Evolutionary conservation across 2,329 filamentous ascomycete species (phyloP), one percentile per base, ranked within the genome.

Genomic region (Lasiodiplodia gonubiensis): DNA sequence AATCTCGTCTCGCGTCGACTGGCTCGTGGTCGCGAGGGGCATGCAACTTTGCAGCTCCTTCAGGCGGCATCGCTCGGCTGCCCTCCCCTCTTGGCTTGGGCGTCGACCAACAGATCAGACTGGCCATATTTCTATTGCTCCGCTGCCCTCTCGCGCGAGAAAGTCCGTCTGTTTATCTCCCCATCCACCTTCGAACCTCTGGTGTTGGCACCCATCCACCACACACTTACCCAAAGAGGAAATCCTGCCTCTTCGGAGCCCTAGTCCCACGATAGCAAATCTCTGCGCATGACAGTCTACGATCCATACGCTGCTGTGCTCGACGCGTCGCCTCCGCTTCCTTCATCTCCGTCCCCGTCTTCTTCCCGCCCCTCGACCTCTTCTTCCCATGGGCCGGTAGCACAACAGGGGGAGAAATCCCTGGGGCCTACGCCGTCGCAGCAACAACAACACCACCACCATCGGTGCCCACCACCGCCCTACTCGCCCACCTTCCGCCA

Each of bases 301-400:
- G 66, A 67, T 39, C 66, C 66, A 33, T 67, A 67, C 51, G 54
- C 55, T 5, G 66, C 57, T 14, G 48, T 46, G 49, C 25, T 63
- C 35, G 57, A 37, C 59, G 59, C 59, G 59, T 51, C 59, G 42
- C 35, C 27, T 33, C 25, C 57, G 33, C 33, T 25, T n/a, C 49
- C 57, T 18, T 48, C 57, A 21, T 27, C 35, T 46, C 37, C 59
- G n/a, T 25, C 59, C 42, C 23, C 57, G 39, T 33, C 57, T 8
- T 33, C 55, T 3, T 46, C 55, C 37, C 35, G 55, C n/a, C 37
- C 55, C 21, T 59, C 55, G 23, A 55, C 53, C 53, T 59, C 55
- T 18, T 46, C 55, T 8, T 59, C 55, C 35, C 23, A 59, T 46
- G n/a, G n/a, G 5, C 21, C 55, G 55, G 55, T 42, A 46, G 37